Base-by-base conservation (phyloP, 2,329 filamentous ascomycete species). In the Pseudocercospora fuligena region DNA sequence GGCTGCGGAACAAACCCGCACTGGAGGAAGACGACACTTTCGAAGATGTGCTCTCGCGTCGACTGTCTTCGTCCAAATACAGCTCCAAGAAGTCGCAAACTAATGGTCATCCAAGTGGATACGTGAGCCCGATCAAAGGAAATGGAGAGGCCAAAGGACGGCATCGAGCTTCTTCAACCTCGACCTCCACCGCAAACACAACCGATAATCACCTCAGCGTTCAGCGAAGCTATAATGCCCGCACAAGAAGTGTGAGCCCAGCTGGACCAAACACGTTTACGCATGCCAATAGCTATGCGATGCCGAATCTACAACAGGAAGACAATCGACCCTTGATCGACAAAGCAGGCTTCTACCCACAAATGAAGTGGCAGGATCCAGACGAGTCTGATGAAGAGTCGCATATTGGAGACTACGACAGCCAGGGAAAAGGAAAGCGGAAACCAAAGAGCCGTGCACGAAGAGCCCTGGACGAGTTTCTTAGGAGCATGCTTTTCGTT, bases 341-440 rank as follows among this genome's bases (percentile, higher is more conserved):
- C 54, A 78, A 82, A 69, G 81, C 81, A 3, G 81, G 78, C 1
- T 82, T 80, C 68, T 79, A 79, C 62, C 76, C 75, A 5, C 56
- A 76, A 57, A 58, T 76, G 68, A 59, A 71, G 68, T 70, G 76
- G 74, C 69, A 72, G 60, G 64, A 79, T 72, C 67, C 73, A 3
- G 74, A 73, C 27, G 71, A 75, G 43, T 70, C 69, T 3, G 74
- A 77, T 36, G 75, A 78, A 40, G 70, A 72, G 31, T 69, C 64
- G 8, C 69, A 69, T 36, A 43, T 68, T 60, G 70, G 69, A 11
- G 67, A 69, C 51, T 43, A 62, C 16, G 70, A 72, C 27, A 68
- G 66, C 51, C 69, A 72, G 51, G 70, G 66, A 16, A 70, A 70
- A 23, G 63, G 66, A n/a, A 66, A 56, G 64, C 53, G 58, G 23